A percentile compares a stretch with the other conserved stretches of the same genome.
Conservation (phyloP, 1,284 basidiomycete genomes). For the Blastosporella zonata region DNA sequence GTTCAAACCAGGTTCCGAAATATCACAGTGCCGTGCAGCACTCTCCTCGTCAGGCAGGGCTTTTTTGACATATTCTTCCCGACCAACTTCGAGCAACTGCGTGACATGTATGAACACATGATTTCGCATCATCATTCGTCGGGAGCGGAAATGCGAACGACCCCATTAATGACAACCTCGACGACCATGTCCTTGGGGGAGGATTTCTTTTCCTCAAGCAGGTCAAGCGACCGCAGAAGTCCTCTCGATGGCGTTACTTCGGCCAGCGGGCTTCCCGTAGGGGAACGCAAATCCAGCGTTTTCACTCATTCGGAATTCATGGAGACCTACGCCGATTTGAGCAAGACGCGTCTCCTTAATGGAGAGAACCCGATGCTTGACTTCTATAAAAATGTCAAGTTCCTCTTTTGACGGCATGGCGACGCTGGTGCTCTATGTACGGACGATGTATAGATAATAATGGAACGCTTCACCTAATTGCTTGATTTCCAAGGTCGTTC, state of each 20-base stretch:
- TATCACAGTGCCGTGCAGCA: slow-evolving; percentile 85
- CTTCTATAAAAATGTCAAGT: slow-evolving; percentile 88
- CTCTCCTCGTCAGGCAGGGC: slow-evolving; percentile 90
- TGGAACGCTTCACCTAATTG: slow-evolving; percentile 78
- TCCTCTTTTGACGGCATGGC: slow-evolving; percentile 57
- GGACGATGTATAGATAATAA: slow-evolving; percentile 76
- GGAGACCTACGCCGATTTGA: slow-evolving; percentile 74
- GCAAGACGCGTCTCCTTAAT: slow-evolving; percentile 62
- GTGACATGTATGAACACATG: slow-evolving; percentile 85
- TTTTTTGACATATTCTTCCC: slow-evolving; percentile 99
- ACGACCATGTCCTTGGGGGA: slow-evolving; percentile 53
- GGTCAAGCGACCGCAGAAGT: slow-evolving; percentile 52
- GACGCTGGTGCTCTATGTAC: slow-evolving; percentile 23
- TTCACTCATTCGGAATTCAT: slow-evolving; percentile 86
- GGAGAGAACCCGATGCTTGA: slow-evolving; percentile 88
- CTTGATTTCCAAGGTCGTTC: slow-evolving; percentile 61
- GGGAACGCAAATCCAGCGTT: slow-evolving; percentile 75
- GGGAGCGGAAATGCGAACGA: slow-evolving; percentile 35
- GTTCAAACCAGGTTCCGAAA: slow-evolving; percentile 92
- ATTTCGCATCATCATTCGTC: slow-evolving; percentile 58
- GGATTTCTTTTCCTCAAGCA: slow-evolving; percentile 68
- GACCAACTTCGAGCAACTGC: slow-evolving; percentile 83
- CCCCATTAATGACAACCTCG: slow-evolving; percentile 48
- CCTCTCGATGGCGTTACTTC: slow-evolving; percentile 67
- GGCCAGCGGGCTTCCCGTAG: slow-evolving; percentile 74